phyloP scores from a whole-genome alignment of 352 stramenopile species.

The Globisporangium polare region DNA sequence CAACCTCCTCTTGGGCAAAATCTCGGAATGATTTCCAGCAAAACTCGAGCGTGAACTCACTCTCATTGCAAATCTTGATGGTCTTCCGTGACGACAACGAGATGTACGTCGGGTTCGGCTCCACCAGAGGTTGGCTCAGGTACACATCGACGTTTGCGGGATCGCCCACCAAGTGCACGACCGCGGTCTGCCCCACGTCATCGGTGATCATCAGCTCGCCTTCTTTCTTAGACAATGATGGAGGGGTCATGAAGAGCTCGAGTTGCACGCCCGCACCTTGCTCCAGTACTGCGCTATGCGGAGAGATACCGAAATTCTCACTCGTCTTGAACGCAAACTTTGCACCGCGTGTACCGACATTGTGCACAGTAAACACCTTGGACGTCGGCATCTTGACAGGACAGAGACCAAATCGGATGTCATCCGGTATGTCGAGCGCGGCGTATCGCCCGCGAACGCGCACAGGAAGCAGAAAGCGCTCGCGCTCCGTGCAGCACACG shows the following conservation, averaged over 20 bases:
- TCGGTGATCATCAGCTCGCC: slow-evolving; percentile 85
- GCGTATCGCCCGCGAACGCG: slow-evolving; percentile 77
- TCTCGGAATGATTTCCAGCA: slow-evolving; percentile 90
- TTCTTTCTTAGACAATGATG: slow-evolving; percentile 31
- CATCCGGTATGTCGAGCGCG: slow-evolving; percentile 88
- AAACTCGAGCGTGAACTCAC: slow-evolving; percentile 90
- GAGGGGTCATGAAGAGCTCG: slow-evolving; percentile 57
- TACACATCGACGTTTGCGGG: slow-evolving; percentile 90
- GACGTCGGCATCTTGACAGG: slow-evolving; percentile 81
- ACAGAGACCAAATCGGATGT: slow-evolving; percentile 82
- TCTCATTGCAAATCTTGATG: slow-evolving; percentile 92
- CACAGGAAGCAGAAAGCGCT: slow-evolving; percentile 93
- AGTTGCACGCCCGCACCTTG: slow-evolving; percentile 74
- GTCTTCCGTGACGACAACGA: slow-evolving; percentile 87
- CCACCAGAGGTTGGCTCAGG: slow-evolving; percentile 79
- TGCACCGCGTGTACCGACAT: slow-evolving; percentile 78
- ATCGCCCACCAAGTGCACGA: slow-evolving; percentile 68
- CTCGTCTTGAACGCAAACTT: slow-evolving; percentile 74
- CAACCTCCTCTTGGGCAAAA: slow-evolving; percentile 62
- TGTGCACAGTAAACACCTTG: slow-evolving; percentile 86
- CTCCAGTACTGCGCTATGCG: slow-evolving; percentile 56
- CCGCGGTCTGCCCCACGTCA: slow-evolving; percentile 61
- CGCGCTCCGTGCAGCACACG: slow-evolving; percentile 92
- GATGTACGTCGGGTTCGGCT: slow-evolving; percentile 89
- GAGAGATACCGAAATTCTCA: slow-evolving; percentile 58